A percentile compares a stretch with the other conserved stretches of the same genome.
phyloP scores from a whole-genome alignment of 2,329 filamentous ascomycete genomes.

The Fusarium solani-melongenae region DNA sequence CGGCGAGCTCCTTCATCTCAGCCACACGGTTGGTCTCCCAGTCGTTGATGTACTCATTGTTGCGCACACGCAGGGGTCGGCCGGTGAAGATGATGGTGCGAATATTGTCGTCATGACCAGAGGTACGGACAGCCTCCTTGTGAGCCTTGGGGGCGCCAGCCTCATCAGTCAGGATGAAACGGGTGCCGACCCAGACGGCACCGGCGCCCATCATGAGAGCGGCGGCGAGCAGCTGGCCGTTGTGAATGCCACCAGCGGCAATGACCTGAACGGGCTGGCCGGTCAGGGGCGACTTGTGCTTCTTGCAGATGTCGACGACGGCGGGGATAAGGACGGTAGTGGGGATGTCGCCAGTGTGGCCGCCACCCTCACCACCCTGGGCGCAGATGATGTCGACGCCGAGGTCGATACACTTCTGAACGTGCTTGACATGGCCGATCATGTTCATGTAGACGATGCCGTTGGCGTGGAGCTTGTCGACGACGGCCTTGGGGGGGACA shows the following conservation, averaged over 20 bases:
- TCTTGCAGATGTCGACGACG: constrained; percentile 83
- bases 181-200: constrained; percentile 96
- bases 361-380: constrained; percentile 96
- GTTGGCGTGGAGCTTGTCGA: constrained; percentile 87
- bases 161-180: constrained; percentile 94
- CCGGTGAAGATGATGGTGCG: constrained; percentile 99
- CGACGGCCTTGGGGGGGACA: constrained; percentile 87
- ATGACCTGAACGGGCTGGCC: constrained; percentile 90
- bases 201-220: constrained; percentile 91
- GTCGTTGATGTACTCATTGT: constrained; percentile 92
- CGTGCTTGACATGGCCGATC: constrained; percentile 99
- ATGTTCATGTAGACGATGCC: constrained; percentile 99
- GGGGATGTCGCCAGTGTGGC: constrained; percentile 94
- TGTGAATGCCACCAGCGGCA: constrained; percentile 93
- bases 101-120: constrained; percentile 94
- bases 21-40: constrained; percentile 92
- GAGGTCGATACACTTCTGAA: constrained; percentile 91
- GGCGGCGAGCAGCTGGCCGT: constrained; percentile 89
- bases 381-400: constrained; percentile 98
- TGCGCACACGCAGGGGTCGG: constrained; percentile 91
- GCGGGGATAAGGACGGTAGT: constrained; percentile 93
- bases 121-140: constrained; percentile 93
- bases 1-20: constrained; percentile 93
- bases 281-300: constrained; percentile 86
- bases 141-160: constrained; percentile 92